These are phyloP conservation scores for Pichia kudriavzevii DNA, from an alignment of 1,139 yeast genomes.

Conservation along the genomic window DNA sequence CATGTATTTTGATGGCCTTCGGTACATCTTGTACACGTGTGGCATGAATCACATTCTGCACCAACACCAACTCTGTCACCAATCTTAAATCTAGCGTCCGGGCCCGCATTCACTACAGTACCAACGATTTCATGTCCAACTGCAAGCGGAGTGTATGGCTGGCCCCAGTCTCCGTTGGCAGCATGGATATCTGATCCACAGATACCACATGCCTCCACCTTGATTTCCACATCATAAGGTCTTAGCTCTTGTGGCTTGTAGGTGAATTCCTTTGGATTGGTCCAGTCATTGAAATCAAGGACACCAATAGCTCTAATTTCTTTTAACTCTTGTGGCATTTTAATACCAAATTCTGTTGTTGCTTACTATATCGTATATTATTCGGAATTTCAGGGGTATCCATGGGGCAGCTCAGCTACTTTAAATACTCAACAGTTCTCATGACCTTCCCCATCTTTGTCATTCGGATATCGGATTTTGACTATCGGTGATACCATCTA, in stretches of 20 bases:
- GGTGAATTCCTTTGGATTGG: conserved; percentile 34
- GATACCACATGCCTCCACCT: conserved; percentile 46
- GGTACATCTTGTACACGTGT: conserved; percentile 39
- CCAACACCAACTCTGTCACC: conserved; percentile 64
- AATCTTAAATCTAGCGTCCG: conserved; percentile 32
- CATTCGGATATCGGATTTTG: no score
- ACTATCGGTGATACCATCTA: no score
- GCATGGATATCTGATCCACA: conserved; percentile 51
- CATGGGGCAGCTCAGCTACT: no score
- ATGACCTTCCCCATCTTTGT: no score
- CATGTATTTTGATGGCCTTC: conserved; percentile 42
- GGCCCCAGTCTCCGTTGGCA: conserved; percentile 34
- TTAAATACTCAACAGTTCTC: no score
- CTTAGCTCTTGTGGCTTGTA: conserved; percentile 37
- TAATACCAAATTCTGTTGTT: not conserved
- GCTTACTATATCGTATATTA: not conserved
- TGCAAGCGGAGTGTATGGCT: conserved; percentile 23
- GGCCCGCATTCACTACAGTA: conserved; percentile 36
- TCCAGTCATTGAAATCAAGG: conserved; percentile 34
- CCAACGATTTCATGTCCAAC: conserved; percentile 45
- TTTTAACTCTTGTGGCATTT: conserved; percentile 10
- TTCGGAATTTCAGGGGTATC: no score
- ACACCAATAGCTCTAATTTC: conserved; percentile 37
- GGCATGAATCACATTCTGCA: conserved; percentile 43
- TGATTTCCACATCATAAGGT: conserved; percentile 47